Percentiles rank a stretch among this genome's conserved stretches.
These are phyloP conservation scores for Schizosaccharomyces osmophilus DNA, from an alignment of 805 yeast species.

Conservation along the genomic window DNA sequence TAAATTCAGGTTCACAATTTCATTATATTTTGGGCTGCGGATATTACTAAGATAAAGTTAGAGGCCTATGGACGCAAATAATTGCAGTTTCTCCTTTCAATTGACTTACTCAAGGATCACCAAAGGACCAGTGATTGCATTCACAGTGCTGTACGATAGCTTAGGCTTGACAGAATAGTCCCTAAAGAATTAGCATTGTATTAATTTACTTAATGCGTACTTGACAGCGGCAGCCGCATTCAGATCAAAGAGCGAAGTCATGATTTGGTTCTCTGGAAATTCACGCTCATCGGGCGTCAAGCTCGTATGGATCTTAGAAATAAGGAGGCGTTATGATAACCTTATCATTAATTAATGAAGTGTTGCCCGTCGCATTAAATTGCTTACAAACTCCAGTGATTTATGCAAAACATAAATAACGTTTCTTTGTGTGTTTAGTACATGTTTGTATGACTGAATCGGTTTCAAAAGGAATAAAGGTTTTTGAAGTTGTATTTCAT, in stretches of 20 bases:
- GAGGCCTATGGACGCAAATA: background rate
- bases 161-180: conserved; percentile 1
- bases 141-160: conserved; percentile 62
- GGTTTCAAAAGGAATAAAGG: too few species aligned
- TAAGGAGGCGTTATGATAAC: background rate
- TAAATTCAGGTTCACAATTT: conserved; percentile 83
- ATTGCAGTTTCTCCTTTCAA: conserved; percentile 10
- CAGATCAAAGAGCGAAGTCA: background rate
- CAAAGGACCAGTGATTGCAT: conserved; percentile 95
- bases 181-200: background rate
- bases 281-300: background rate
- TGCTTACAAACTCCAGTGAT: too few species aligned
- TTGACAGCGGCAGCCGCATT: conserved; percentile 1
- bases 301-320: background rate
- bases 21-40: conserved; percentile 65
- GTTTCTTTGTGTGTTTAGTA: too few species aligned
- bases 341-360: too few species aligned
- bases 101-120: conserved; percentile 67
- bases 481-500: too few species aligned
- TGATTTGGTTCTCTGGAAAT: background rate
- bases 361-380: too few species aligned
- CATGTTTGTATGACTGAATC: too few species aligned
- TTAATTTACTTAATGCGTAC: background rate
- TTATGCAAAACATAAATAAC: too few species aligned
- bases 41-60: background rate